phyloP scores from a whole-genome alignment of 305 asterid genomes.

The Euphrasia arctica region DNA sequence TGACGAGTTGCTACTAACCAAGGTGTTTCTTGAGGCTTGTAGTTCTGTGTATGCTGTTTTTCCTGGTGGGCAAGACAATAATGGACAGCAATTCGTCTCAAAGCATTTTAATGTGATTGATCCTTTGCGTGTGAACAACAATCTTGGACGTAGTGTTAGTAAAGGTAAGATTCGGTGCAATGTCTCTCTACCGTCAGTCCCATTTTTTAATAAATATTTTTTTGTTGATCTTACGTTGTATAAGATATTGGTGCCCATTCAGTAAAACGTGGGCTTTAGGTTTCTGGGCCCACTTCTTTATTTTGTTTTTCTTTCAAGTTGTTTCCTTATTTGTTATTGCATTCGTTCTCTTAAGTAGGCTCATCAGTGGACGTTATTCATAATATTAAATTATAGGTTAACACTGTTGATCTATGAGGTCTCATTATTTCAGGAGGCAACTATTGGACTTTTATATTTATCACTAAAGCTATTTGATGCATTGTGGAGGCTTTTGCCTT shows the following conservation, averaged over 20 bases:
- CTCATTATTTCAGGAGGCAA: constrained; percentile 17
- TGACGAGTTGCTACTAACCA: constrained; percentile 83
- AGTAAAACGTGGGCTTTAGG: constrained; percentile 1
- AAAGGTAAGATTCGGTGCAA: constrained; percentile 56
- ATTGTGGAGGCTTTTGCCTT: constrained; percentile 1
- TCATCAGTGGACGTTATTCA: not conserved
- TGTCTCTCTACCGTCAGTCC: not conserved
- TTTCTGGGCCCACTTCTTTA: constrained; percentile 18
- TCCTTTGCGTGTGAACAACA: constrained; percentile 96
- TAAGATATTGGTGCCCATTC: not conserved
- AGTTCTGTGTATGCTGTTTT: constrained; percentile 88
- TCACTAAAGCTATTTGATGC: constrained; percentile 17
- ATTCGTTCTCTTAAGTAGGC: not conserved
- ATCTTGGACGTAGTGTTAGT: constrained; percentile 99
- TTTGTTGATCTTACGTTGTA: not conserved
- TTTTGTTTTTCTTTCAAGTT: constrained; percentile 14
- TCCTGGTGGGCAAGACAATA: constrained; percentile 85
- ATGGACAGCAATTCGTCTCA: constrained; percentile 78
- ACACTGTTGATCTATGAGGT: constrained; percentile 1
- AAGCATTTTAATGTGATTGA: constrained; percentile 94
- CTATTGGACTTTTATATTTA: constrained; percentile 10
- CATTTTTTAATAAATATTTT: not conserved
- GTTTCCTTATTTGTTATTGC: not conserved
- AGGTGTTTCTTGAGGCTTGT: constrained; percentile 88
- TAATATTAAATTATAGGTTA: not conserved